These are phyloP conservation scores for Scenedesmus sp. DNA, from an alignment of 163 green algal genomes.

Conservation along the genomic window DNA sequence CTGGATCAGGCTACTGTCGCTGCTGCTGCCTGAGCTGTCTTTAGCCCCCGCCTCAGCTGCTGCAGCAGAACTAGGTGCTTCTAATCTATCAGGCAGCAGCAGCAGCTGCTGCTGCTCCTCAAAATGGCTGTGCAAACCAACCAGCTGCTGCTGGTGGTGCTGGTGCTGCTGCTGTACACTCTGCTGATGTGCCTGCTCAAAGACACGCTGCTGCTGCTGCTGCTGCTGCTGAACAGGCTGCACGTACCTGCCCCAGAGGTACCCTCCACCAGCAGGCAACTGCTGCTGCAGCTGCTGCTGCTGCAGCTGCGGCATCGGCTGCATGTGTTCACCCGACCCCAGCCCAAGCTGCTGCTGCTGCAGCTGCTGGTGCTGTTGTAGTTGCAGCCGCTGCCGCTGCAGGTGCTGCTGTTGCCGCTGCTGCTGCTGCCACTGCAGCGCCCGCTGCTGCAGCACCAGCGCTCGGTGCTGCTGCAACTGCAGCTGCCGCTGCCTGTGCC, in stretches of 20 bases:
- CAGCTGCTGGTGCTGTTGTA: conserved; percentile 12
- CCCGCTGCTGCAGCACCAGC: background rate
- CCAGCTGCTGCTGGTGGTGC: background rate
- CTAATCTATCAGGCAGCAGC: background rate
- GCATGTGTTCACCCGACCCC: background rate
- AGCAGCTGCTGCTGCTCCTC: conserved; percentile 12
- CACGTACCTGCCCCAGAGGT: background rate
- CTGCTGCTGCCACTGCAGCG: background rate
- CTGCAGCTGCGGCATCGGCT: background rate
- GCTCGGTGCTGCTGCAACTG: conserved; percentile 11
- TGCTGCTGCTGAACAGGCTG: background rate
- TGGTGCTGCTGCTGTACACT: background rate
- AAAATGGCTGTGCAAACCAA: background rate
- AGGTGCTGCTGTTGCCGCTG: conserved; percentile 10
- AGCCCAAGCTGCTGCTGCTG: background rate
- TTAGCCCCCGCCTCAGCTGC: background rate
- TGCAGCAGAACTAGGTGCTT: background rate
- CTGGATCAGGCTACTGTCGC: background rate
- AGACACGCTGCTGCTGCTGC: background rate
- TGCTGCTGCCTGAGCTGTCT: background rate
- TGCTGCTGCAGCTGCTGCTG: background rate
- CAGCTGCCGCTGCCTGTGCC: conserved; percentile 21
- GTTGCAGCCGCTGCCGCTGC: background rate
- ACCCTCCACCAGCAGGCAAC: background rate
- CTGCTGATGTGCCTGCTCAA: background rate